Base-by-base conservation (phyloP, 371 early-diverging fungal genomes). In the Mucor irregularis region DNA sequence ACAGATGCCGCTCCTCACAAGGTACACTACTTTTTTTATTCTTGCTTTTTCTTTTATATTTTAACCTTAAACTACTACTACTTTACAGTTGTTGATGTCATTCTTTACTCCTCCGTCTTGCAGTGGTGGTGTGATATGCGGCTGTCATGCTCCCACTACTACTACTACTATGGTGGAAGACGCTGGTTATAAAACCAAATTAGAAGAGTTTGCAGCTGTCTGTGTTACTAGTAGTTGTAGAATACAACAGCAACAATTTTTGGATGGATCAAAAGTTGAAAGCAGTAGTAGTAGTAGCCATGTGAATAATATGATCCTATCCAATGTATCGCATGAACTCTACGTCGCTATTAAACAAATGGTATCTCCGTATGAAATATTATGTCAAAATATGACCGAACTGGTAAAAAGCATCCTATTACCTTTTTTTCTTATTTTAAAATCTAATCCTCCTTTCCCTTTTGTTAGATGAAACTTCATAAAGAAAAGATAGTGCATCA, bases 201-300 rank as follows among this genome's bases (percentile, higher is more conserved):
- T 72, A 31, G 72, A 72, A 22, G 68, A 68, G 44, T 68, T 72
- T 39, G 72, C 72, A 24, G 66, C 68, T 37, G 68, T 72, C 4
- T 72, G 72, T 34, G 58, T 61, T 31, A 45, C 50, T 31, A 62
- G 61, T 28, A 55, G 49, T 16, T n/a, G n/a, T n/a, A n/a, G n/a
- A n/a, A n/a, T n/a, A n/a, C n/a, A n/a, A n/a, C n/a, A n/a, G n/a
- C n/a, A n/a, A n/a, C n/a, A n/a, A n/a, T n/a, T n/a, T n/a, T n/a
- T n/a, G n/a, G n/a, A n/a, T n/a, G n/a, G n/a, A n/a, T n/a, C n/a
- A n/a, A n/a, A n/a, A n/a, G n/a, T n/a, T n/a, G n/a, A n/a, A n/a
- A n/a, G n/a, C n/a, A n/a, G n/a, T n/a, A 40, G 28, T 5, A 37
- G 17, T 17, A 38, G 49, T 22, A 46, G 45, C 14, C 46, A 60